These are phyloP conservation scores for Paraphoma sp. DNA, from an alignment of 2,329 filamentous ascomycete genomes.

Conservation along the genomic window DNA sequence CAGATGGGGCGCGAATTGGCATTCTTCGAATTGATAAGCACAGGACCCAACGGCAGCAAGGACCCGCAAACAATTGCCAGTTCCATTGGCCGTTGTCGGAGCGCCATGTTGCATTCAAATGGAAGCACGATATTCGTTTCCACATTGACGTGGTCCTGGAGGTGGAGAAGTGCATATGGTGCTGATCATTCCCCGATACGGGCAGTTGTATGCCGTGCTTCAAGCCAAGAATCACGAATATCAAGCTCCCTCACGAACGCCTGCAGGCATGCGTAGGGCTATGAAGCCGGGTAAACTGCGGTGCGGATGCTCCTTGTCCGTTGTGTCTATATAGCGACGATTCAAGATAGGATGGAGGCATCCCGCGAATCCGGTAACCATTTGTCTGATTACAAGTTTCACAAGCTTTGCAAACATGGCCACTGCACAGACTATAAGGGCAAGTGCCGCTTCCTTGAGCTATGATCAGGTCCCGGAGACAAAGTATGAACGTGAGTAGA, in stretches of 20 bases:
- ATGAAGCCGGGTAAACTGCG: not conserved
- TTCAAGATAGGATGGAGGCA: too few relatives aligned
- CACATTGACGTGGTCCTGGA: slow-evolving; percentile 10
- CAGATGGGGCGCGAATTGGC: not conserved
- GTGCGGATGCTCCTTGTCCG: too few relatives aligned
- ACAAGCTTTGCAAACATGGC: slow-evolving; percentile 2
- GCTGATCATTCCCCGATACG: slow-evolving; percentile 10
- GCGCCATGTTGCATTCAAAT: not conserved
- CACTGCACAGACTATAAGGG: slow-evolving; percentile 3
- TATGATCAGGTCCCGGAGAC: slow-evolving; percentile 14
- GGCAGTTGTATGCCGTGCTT: slow-evolving; percentile 13
- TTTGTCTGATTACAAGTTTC: too few relatives aligned
- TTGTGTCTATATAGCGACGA: too few relatives aligned
- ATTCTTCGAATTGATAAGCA: not conserved
- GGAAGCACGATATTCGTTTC: slow-evolving; percentile 19
- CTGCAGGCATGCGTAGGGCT: not conserved
- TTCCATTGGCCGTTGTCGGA: not conserved
- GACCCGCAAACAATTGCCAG: not conserved
- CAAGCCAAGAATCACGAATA: slow-evolving; percentile 20
- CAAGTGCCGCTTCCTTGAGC: slow-evolving; percentile 1
- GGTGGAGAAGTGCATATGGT: not conserved
- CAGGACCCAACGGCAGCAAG: not conserved
- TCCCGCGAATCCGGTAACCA: too few relatives aligned
- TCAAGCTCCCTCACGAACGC: not conserved
- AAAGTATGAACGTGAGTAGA: slow-evolving; percentile 6